Base-by-base conservation (phyloP, 768 basidiomycete genomes). In the Boletus vermiculosoides region DNA sequence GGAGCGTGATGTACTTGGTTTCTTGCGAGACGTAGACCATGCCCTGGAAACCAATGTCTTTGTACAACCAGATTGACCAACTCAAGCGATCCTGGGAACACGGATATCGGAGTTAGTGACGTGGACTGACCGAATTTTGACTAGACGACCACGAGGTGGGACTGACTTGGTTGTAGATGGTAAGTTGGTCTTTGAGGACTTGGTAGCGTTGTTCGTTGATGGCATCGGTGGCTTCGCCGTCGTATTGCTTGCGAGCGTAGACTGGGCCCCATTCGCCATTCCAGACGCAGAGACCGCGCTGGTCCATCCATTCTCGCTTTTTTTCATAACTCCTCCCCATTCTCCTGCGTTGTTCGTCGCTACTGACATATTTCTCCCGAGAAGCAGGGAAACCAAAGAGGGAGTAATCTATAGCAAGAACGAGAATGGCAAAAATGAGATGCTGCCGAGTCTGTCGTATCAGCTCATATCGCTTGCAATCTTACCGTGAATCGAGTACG, bases 51-150 rank as follows among this genome's bases (percentile, higher is more conserved):
- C 88, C 88, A 62, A 89, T 87, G 63, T 90, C 87, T 64, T 88
- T 93, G 81, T 89, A 93, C 20, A 91, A 73, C 92, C 92, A 93
- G 75, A 92, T 93, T 0, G 86, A 85, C 90, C 89, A 92, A 67
- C 83, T 84, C 54, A 87, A 70, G 28, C 81, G 82, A 62, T 83
- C 84, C 83, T 86, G 50, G 41, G 20, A 2, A 15, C n/a, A 20
- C 25, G 23, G 8, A 20, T 7, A 6, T 56, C 55, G 22, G 18
- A 1, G 25, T n/a, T 13, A 28, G 34, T 6, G 56, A 45, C 15
- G 28, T 30, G 22, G 20, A 13, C n/a, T n/a, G 28, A 25, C 12
- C 5, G 1, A 45, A n/a, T n/a, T n/a, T 33, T 20, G 34, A 6
- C 2, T 4, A n/a, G 23, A n/a, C 4, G 37, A 22, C 3, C 16